These are phyloP conservation scores for Wickerhamomyces kurtzmanii DNA, from an alignment of 805 yeast species.

Conservation along the genomic window DNA sequence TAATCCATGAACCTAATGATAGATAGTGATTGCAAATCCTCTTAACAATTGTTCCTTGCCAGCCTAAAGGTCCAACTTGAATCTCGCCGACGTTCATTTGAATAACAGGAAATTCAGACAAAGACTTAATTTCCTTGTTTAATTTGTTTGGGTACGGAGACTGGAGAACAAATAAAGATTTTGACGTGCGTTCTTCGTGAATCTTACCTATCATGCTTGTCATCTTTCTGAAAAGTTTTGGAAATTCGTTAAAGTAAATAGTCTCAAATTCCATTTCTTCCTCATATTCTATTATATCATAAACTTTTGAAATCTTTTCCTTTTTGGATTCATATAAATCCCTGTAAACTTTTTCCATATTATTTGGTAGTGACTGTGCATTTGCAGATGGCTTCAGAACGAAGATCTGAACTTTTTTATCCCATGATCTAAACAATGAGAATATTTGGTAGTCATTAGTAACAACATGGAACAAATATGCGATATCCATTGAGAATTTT, in stretches of 20 bases:
- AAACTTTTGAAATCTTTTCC: constrained; percentile 29
- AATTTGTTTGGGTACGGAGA: constrained; percentile 51
- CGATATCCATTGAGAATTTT: constrained; percentile 42
- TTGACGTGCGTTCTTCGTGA: constrained; percentile 59
- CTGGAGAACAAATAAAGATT: constrained; percentile 59
- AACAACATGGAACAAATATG: constrained; percentile 59
- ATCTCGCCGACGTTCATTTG: constrained; percentile 49
- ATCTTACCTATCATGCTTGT: constrained; percentile 43
- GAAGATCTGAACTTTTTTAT: constrained; percentile 35
- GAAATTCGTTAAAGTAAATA: constrained; percentile 40
- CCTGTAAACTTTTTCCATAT: constrained; percentile 41
- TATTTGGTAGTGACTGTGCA: constrained; percentile 57
- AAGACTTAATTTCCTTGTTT: constrained; percentile 31
- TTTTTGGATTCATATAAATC: constrained; percentile 41
- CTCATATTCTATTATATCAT: constrained; percentile 42
- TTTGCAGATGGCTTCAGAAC: constrained; percentile 58
- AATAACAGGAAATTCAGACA: constrained; percentile 52
- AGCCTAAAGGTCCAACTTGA: constrained; percentile 63
- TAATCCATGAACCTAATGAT: constrained; percentile 64
- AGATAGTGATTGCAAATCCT: constrained; percentile 63
- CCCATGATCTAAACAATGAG: constrained; percentile 59
- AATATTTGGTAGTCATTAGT: constrained; percentile 72
- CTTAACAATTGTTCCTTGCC: constrained; percentile 65
- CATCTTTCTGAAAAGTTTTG: constrained; percentile 48
- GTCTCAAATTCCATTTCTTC: constrained; percentile 44